Base-by-base conservation (phyloP, 2,329 filamentous ascomycete genomes). In the Sclerotinia trifoliorum region DNA sequence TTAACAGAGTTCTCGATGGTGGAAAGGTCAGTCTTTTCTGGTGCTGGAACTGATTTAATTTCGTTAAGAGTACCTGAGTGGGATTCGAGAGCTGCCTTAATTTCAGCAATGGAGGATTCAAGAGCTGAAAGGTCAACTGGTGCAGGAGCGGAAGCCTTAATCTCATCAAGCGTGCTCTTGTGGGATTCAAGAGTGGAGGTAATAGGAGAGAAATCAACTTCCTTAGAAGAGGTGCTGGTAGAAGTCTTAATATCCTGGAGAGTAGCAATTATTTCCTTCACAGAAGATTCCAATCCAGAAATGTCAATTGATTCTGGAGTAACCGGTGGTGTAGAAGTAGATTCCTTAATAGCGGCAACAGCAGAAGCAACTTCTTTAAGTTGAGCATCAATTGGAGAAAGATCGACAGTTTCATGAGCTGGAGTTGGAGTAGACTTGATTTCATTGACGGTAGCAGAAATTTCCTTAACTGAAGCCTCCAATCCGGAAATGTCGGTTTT, bases 121-220 rank as follows among this genome's bases (percentile, higher is more conserved):
- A 71, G 29, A 32, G 65, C 42, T 17, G 71, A 68, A n/a, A 73
- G 66, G 21, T 73, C 71, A 49, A 69, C 52, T 51, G 52, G 65
- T 46, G 54, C 60, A 55, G 65, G 42, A 19, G 71, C 56, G 24
- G 67, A 66, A 46, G 66, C 44, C 61, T 68, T 68, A 21, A 69
- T 68, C 15, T 67, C 65, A 6, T 64, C 68, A 42, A 70, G 56
- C 55, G 70, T 56, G n/a, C 32, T 68, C 26, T 67, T 67, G 65
- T 73, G 70, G 39, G 62, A 57, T 51, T 70, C 68, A 21, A 74
- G 68, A 32, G 69, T 66, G 48, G 68, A 52, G 15, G 61, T 63
- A 21, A 75, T 67, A 13, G 70, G 70, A 24, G 72, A 68, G n/a
- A 74, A 61, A 7, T 71, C 70, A 26, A 69, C 24, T 44, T 71